phyloP scores from a whole-genome alignment of 768 basidiomycete species.

The Leccinum barrowsii region DNA sequence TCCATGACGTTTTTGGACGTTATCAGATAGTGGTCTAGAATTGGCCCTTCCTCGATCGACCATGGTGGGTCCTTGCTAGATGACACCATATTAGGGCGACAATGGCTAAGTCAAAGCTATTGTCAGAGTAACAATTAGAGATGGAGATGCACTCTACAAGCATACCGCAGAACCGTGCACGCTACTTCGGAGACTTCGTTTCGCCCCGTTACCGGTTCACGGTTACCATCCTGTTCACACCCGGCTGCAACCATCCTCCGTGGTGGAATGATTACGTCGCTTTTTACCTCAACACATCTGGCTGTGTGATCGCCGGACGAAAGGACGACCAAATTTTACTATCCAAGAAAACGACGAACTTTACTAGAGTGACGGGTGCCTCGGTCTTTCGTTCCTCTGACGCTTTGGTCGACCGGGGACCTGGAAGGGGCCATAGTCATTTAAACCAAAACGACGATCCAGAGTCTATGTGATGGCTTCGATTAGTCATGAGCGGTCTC shows the following conservation, averaged over 20 bases:
- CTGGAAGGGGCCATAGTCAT: neutral
- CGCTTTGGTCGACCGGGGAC: neutral
- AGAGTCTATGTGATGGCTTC: slow-evolving; percentile 1
- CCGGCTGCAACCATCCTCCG: neutral
- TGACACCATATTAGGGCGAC: neutral
- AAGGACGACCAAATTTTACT: neutral
- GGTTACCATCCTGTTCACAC: neutral
- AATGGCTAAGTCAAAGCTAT: neutral
- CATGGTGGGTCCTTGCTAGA: slow-evolving; percentile 1
- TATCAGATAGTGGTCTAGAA: slow-evolving; percentile 3
- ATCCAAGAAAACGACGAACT: neutral
- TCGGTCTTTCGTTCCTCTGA: neutral
- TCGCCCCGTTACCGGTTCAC: neutral
- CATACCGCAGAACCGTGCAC: neutral
- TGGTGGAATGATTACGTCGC: slow-evolving; percentile 1
- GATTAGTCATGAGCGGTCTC: neutral
- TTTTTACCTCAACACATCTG: neutral
- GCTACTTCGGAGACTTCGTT: neutral
- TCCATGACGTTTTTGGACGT: slow-evolving; percentile 1
- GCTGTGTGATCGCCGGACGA: neutral
- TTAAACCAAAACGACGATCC: neutral
- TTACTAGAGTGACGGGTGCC: neutral
- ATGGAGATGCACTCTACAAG: neutral
- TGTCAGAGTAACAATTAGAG: neutral
- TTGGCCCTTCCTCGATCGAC: neutral